A percentile compares a stretch with the other conserved stretches of the same genome.
Evolutionary conservation across 345 rosid species (phyloP).

Genomic region (Stellera chamaejasme): DNA sequence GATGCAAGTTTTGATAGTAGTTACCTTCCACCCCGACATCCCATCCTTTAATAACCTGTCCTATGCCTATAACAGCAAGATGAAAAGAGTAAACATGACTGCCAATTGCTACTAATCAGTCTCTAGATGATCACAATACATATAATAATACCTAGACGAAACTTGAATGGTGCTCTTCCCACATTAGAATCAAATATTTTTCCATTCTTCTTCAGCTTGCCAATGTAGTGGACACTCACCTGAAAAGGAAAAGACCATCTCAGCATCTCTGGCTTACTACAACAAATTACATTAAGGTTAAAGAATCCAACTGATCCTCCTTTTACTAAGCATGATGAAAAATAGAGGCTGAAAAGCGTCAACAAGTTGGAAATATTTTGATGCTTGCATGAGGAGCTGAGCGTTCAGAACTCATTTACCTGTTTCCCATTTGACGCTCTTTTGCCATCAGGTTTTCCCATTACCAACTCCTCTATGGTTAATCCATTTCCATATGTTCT

Average conservation of each 20-base stretch:
- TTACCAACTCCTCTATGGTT: conserved; percentile 66
- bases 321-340: neutral
- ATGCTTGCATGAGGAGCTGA: no score
- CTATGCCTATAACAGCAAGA: conserved; percentile 49
- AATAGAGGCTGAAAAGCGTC: no score
- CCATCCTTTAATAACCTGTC: conserved; percentile 96
- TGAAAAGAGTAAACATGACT: conserved; percentile 1
- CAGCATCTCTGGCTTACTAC: no score
- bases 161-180: conserved; percentile 69
- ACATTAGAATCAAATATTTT: conserved; percentile 80
- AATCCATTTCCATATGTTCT: conserved; percentile 82
- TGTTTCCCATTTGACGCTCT: conserved; percentile 74
- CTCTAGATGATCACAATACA: conserved; percentile 2
- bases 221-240: conserved; percentile 75
- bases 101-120: neutral
- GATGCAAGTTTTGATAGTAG: conserved; percentile 1
- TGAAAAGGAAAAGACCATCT: conserved; percentile 24
- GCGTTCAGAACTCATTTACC: conserved; percentile 23
- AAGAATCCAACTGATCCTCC: neutral
- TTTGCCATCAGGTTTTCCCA: conserved; percentile 90
- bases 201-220: conserved; percentile 89
- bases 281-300: neutral
- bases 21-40: conserved; percentile 93
- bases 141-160: conserved; percentile 55
- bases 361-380: no score